A percentile compares a stretch with the other conserved stretches of the same genome.
Evolutionary conservation across 2,329 filamentous ascomycete species (phyloP).

Genomic region (Alternaria sp.): DNA sequence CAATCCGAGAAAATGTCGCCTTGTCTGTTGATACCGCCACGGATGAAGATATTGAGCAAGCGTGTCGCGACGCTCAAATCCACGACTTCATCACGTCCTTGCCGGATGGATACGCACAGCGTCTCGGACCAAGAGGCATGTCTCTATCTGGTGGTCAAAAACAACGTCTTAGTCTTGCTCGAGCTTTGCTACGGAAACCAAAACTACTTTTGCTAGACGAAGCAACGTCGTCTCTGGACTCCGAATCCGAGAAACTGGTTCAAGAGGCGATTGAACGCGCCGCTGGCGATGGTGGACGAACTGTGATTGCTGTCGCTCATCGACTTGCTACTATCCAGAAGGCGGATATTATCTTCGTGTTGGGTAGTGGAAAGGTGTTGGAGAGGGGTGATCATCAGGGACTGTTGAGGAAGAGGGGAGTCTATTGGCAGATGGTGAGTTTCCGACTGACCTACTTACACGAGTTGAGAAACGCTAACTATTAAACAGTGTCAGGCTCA

Average conservation of each 20-base stretch:
- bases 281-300: conserved; percentile 35
- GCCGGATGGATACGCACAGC: conserved; percentile 46
- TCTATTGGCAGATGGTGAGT: conserved; percentile 50
- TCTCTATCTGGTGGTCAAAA: conserved; percentile 47
- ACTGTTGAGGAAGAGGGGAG: conserved; percentile 38
- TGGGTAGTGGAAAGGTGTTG: conserved; percentile 45
- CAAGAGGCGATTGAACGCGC: conserved; percentile 47
- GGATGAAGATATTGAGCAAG: conserved; percentile 40
- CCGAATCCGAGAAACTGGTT: conserved; percentile 45
- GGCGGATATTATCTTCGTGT: conserved; percentile 49
- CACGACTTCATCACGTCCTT: conserved; percentile 50
- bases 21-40: conserved; percentile 44
- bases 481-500: conserved; percentile 47
- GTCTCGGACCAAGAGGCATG: conserved; percentile 48
- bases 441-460: not conserved
- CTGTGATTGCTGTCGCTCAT: conserved; percentile 49
- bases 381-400: conserved; percentile 45
- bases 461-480: not conserved
- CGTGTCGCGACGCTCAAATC: conserved; percentile 49
- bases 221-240: conserved; percentile 45
- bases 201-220: conserved; percentile 48
- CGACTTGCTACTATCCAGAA: conserved; percentile 50
- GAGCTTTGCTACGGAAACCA: conserved; percentile 44
- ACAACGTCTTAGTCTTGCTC: conserved; percentile 45
- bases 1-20: conserved; percentile 51